phyloP scores from a whole-genome alignment of 805 yeast genomes.

The Myxozyma geophila region DNA sequence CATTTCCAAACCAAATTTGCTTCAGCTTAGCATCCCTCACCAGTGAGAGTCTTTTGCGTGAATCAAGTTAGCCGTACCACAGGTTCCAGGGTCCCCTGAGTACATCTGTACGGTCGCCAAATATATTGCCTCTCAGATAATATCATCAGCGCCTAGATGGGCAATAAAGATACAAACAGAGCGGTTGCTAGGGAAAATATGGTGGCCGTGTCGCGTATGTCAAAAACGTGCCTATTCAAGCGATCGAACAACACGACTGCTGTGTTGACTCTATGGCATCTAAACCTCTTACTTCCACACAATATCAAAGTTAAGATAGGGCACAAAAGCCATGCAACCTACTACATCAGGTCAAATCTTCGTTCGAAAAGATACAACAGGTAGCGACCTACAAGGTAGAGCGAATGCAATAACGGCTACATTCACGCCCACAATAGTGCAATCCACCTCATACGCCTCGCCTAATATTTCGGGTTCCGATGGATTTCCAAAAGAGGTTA shows the following conservation, averaged over 20 bases:
- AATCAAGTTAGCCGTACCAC: too few relatives aligned
- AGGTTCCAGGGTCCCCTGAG: neutral
- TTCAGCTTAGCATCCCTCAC: too few relatives aligned
- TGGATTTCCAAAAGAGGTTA: constrained; percentile 20
- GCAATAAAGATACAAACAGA: neutral
- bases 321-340: neutral
- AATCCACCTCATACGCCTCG: constrained; percentile 9
- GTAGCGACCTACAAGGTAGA: neutral
- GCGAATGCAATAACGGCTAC: constrained; percentile 1
- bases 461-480: constrained; percentile 1
- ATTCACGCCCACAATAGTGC: constrained; percentile 6
- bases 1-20: too few relatives aligned
- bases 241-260: neutral
- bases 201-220: neutral
- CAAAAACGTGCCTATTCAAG: neutral
- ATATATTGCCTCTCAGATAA: neutral
- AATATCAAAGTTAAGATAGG: neutral
- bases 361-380: neutral
- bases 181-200: neutral
- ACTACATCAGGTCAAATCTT: too few relatives aligned
- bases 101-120: neutral
- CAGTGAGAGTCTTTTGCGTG: too few relatives aligned
- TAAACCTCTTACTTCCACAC: neutral
- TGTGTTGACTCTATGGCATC: too few relatives aligned
- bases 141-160: neutral